Base-by-base conservation (phyloP, 805 yeast species). In the Cephaloascus fragrans region DNA sequence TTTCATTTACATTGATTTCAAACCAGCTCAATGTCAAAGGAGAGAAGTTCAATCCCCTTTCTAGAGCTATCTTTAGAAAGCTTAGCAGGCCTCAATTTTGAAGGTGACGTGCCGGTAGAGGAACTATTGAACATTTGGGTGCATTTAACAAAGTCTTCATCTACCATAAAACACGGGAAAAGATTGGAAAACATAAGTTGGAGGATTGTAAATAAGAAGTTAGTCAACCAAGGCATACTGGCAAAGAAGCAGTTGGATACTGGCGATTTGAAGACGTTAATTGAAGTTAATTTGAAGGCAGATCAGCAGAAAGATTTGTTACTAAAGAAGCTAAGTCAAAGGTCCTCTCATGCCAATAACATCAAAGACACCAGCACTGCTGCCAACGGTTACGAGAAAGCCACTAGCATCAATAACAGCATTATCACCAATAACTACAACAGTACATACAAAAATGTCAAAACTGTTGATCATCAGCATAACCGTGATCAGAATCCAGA, bases 111-210 rank as follows among this genome's bases (percentile, higher is more conserved):
- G 33, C 33, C 33, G 6, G n/a, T 31, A 6, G 33, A 31, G 33
- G n/a, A 31, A 16, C 8, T 31, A 9, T 16, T 31, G 18, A 31
- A 31, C 15, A 31, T 31, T 16, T 31, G 33, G 33, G 33, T 31
- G 8, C 8, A 31, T 32, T 37, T 60, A 12, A 54, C 55, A 9
- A 59, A 60, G 39, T 52, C 59, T 2, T 49, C 59, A 18, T 56
- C 52, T 34, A 50, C 51, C 36, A 51, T 60, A 15, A 44, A 45
- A 29, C 56, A 59, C 38, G 65, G 65, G 19, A 51, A 50, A 36
- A 42, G 67, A 37, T 44, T 61, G 15, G 65, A 58, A 39, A 60
- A 61, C 39, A 49, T 59, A 12, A 51, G 61, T 37, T 59, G 64
- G 65, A 45, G 67, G 26, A 53, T 58, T 17, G 56, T 59, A 14